phyloP scores from a whole-genome alignment of 352 stramenopile genomes.

The Phytopythium sindhum region DNA sequence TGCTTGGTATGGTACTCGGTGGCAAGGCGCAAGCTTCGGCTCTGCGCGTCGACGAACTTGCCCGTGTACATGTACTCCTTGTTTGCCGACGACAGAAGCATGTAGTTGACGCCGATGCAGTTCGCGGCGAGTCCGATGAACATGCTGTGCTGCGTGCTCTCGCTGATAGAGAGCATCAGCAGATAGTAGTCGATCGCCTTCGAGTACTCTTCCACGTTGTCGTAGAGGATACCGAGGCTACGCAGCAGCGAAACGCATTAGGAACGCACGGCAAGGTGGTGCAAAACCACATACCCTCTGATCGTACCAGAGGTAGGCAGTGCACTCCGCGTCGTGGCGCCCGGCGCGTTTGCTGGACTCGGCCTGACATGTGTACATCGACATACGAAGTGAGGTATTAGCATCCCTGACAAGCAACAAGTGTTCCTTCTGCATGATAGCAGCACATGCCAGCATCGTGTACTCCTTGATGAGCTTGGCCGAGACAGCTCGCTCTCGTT shows the following conservation, averaged over 20 bases:
- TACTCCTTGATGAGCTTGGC: conserved; percentile 81
- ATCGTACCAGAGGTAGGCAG: conserved; percentile 73
- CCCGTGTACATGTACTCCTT: conserved; percentile 75
- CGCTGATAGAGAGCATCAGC: conserved; percentile 82
- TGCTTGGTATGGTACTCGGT: conserved; percentile 76
- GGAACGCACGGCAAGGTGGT: not conserved
- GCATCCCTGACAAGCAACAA: not conserved
- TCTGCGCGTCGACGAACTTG: conserved; percentile 57
- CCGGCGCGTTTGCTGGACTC: conserved; percentile 84
- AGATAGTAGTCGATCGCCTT: conserved; percentile 86
- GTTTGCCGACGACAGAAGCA: conserved; percentile 55
- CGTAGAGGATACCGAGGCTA: conserved; percentile 80
- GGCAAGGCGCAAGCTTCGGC: conserved; percentile 41
- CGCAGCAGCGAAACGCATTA: not conserved
- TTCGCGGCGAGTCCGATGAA: conserved; percentile 81
- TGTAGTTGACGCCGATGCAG: conserved; percentile 88
- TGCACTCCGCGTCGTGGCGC: conserved; percentile 78
- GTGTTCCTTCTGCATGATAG: not conserved
- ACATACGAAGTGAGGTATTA: not conserved
- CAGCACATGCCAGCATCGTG: conserved; percentile 46
- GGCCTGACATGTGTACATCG: conserved; percentile 18
- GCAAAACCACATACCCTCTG: not conserved
- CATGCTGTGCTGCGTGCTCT: conserved; percentile 71
- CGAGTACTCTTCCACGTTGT: conserved; percentile 83
- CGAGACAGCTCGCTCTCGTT: conserved; percentile 53